Evolutionary conservation across 306 rosid genomes (phyloP).

Genomic region (Lathyrus tuberosus): DNA sequence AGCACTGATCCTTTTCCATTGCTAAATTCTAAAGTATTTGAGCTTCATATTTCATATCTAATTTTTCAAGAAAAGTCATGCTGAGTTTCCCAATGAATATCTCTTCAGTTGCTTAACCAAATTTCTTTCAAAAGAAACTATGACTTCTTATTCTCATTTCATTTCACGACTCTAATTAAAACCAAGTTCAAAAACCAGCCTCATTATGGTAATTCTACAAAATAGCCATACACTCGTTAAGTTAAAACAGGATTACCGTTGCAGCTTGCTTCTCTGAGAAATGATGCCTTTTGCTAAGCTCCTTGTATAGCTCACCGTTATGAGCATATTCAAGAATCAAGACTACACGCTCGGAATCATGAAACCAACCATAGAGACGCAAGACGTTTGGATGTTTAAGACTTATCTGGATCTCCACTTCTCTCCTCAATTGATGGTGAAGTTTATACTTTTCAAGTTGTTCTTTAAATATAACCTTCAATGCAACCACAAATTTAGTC

Average conservation of each 20-base stretch:
- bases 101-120: background rate
- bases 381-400: conserved; percentile 72
- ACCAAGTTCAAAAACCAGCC: background rate
- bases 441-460: conserved; percentile 74
- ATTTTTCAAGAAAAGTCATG: background rate
- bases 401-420: conserved; percentile 76
- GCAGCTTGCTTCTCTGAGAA: conserved; percentile 79
- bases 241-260: conserved; percentile 46
- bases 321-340: conserved; percentile 88
- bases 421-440: conserved; percentile 75
- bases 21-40: background rate
- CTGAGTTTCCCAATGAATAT: background rate
- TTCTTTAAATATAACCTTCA: conserved; percentile 74
- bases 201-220: background rate
- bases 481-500: conserved; percentile 73
- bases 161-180: background rate
- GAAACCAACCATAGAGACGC: conserved; percentile 82
- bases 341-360: conserved; percentile 67
- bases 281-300: conserved; percentile 50
- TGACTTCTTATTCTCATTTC: background rate
- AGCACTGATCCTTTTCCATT: background rate
- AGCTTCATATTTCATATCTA: background rate
- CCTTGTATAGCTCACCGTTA: conserved; percentile 79
- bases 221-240: background rate
- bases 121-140: background rate